Evolutionary conservation across 352 stramenopile species (phyloP).

Genomic region (Globisporangium heterothallicum): DNA sequence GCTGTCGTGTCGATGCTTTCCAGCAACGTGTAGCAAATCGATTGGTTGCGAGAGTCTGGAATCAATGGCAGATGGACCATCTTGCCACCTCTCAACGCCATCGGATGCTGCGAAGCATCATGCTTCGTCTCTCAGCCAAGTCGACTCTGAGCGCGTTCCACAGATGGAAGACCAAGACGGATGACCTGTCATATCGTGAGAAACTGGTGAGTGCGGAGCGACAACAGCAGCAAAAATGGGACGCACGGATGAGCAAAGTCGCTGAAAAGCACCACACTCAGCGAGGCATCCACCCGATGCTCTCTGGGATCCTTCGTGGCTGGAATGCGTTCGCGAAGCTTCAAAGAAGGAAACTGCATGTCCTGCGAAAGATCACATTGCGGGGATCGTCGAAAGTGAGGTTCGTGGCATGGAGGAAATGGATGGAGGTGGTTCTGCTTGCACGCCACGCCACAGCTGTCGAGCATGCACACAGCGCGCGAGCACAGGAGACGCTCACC

Average conservation of each 20-base stretch:
- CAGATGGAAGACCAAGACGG: background rate
- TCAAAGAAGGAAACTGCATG: background rate
- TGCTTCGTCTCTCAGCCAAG: background rate
- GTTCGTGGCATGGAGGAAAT: slow-evolving; percentile 10
- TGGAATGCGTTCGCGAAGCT: slow-evolving; percentile 5
- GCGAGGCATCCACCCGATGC: background rate
- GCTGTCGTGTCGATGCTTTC: slow-evolving; percentile 46
- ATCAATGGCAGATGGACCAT: slow-evolving; percentile 17
- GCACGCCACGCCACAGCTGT: background rate
- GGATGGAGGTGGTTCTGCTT: background rate
- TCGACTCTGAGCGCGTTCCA: background rate
- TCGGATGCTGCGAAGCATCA: background rate
- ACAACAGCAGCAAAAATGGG: background rate
- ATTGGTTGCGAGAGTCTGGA: slow-evolving; percentile 19
- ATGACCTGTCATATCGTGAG: background rate
- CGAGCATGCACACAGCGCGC: background rate
- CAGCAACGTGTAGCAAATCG: slow-evolving; percentile 21
- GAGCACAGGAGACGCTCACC: background rate
- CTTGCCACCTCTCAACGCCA: background rate
- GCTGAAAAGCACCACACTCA: slow-evolving; percentile 2
- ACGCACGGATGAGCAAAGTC: background rate
- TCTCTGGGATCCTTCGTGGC: background rate
- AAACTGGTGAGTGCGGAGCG: background rate
- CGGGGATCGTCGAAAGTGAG: slow-evolving; percentile 1
- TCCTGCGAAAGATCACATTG: slow-evolving; percentile 4